A percentile compares a stretch with the other conserved stretches of the same genome.
These are phyloP conservation scores for Chaetoceros muelleri DNA, from an alignment of 108 stramenopile genomes.

Conservation along the genomic window DNA sequence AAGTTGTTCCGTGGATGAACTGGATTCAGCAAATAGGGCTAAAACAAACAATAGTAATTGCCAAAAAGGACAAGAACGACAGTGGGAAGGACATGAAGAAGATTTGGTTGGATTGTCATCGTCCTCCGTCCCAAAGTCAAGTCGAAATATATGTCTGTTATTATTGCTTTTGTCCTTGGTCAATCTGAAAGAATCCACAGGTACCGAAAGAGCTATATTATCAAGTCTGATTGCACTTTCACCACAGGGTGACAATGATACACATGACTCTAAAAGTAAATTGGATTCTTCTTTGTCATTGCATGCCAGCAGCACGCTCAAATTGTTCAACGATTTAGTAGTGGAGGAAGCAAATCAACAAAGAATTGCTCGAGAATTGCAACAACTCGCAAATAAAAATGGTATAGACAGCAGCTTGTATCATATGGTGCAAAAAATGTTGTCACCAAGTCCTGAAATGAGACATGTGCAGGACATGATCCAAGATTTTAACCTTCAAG, in stretches of 20 bases:
- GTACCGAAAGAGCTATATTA: conserved; percentile 52
- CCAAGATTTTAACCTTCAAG: conserved; percentile 16
- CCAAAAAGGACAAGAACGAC: not conserved
- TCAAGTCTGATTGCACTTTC: conserved; percentile 28
- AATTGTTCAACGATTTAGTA: conserved; percentile 47
- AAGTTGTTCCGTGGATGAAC: too few species aligned
- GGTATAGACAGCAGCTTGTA: conserved; percentile 16
- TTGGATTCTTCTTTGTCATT: not conserved
- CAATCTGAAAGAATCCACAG: conserved; percentile 53
- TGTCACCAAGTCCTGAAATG: conserved; percentile 11
- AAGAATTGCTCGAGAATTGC: conserved; percentile 26
- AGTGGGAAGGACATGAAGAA: not conserved
- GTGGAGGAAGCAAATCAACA: conserved; percentile 60
- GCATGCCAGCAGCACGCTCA: conserved; percentile 9
- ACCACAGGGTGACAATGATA: too few species aligned
- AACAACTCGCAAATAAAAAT: conserved; percentile 27
- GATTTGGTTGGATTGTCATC: not conserved
- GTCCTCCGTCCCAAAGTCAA: not conserved
- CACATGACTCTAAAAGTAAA: not conserved
- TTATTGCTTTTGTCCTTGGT: conserved; percentile 41
- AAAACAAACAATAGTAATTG: not conserved
- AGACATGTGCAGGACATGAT: conserved; percentile 16
- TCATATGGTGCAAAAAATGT: conserved; percentile 24
- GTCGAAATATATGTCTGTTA: conserved; percentile 11
- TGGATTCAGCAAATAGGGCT: too few species aligned